Evolutionary conservation across 169 alveolate species (phyloP), one percentile per base, ranked within the genome.

Genomic region (Cryptosporidium canis): DNA sequence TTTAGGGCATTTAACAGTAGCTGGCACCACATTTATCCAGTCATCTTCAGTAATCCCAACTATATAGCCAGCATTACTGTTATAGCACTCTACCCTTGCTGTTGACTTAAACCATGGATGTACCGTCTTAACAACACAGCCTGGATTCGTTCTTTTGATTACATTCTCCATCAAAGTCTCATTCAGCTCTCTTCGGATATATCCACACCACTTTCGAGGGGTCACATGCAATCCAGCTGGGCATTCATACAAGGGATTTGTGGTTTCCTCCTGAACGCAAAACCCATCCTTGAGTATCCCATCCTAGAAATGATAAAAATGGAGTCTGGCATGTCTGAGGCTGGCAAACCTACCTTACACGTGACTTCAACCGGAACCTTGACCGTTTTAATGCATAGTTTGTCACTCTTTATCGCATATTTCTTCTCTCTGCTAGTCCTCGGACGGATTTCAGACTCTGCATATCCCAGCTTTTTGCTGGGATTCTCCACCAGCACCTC

Each of bases 181-280:
- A 63, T 39, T 39, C 44, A 55, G 27, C 11, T 77, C 87, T 4
- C 12, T 77, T 14, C 58, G 55, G 35, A 77, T 35, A 41, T 77
- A 77, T 12, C 87, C 87, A 58, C 87, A 77, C 87, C 87, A 77
- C 29, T 61, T 77, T 58, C 45, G 55, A n/a, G 87, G 87, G 16
- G 87, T 77, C 9, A 77, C 56, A 27, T 63, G 68, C 18, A 77
- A 31, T 24, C 70, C 70, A 37, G 3, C 44, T 1, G 87, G 87
- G 24, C 72, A 77, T 18, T 77, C 72, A 77, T 77, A 77, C 16
- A 77, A 27, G 0, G 87, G 77, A 41, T 39, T 77, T 56, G 72
- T 56, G 5, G 77, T 58, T 6, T 9, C 27, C 33, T 77, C 87
- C 18, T n/a, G 11, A n/a, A 77, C 87, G 29, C 87, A 77, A 77